Base-by-base conservation (phyloP, 164 flowering plant genomes). In the Liquidambar formosana region DNA sequence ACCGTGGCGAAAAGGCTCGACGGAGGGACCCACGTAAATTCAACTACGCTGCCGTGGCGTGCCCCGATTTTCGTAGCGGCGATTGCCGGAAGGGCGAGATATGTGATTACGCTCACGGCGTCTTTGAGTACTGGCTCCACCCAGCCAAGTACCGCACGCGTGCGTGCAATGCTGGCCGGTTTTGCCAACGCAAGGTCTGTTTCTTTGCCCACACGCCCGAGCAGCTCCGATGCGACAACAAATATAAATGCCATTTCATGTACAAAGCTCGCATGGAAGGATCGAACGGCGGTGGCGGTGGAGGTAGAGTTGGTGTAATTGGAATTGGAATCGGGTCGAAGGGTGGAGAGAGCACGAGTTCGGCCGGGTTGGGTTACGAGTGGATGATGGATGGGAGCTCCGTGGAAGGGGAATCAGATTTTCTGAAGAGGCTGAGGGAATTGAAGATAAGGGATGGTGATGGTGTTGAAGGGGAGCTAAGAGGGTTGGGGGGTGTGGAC, bases 41-140 rank as follows among this genome's bases (percentile, higher is more conserved):
- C 41, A 45, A 57, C 49, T 84, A 86, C 71, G 15, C 69, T 1
- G 81, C 81, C 48, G 60, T 79, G 16, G 76, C 76, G 1, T 86
- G 90, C 70, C 78, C 84, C 0, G 72, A 76, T 1, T 81, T 59
- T 57, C 77, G 81, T 4, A 33, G 18, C 15, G 87, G 86, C 0
- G 64, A 47, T 21, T 83, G 89, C 77, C 63, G n/a, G 41, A 67
- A 46, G 5, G 88, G 87, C 0, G 82, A 83, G 5, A 23, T 73
- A 15, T 88, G 92, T 67, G 80, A 76, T 27, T 79, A 74, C 62
- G 82, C 89, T 0, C 92, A 88, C 59, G 92, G 92, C 4, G 76
- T 88, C 0, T 88, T 88, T 46, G 92, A 88, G 83, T 84, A 69
- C 76, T 88, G 92, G 92, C 79, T 88, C 14, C 92, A 88, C 68